phyloP scores from a whole-genome alignment of 2,329 filamentous ascomycete species.

The Xylariaceae sp. region DNA sequence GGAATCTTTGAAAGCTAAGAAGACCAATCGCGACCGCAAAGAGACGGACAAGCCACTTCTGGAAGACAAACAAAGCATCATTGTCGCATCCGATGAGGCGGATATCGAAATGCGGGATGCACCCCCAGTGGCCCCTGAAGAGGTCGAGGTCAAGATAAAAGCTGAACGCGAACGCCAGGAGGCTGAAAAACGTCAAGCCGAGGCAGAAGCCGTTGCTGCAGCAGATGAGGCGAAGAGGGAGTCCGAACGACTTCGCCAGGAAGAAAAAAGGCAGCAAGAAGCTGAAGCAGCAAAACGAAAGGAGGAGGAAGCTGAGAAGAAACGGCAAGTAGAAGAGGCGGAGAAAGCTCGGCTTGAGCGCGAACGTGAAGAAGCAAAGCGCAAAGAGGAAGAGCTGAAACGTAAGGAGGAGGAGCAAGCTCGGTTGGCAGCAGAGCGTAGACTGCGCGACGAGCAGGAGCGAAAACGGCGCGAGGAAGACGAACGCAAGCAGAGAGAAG shows the following conservation, averaged over 20 bases:
- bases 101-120: constrained; percentile 55
- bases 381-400: constrained; percentile 28
- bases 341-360: constrained; percentile 5
- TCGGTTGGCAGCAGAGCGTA: constrained; percentile 29
- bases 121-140: constrained; percentile 22
- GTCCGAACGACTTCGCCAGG: constrained; percentile 22
- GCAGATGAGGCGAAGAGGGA: constrained; percentile 25
- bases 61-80: constrained; percentile 46
- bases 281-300: constrained; percentile 31
- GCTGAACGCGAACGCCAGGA: constrained; percentile 33
- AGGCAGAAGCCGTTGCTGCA: constrained; percentile 19
- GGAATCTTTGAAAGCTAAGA: constrained; percentile 32
- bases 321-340: constrained; percentile 32
- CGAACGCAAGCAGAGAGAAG: constrained; percentile 27
- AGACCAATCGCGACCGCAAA: constrained; percentile 35
- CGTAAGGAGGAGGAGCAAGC: constrained; percentile 21
- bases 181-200: constrained; percentile 31
- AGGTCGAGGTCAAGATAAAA: constrained; percentile 26
- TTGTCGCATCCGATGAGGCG: constrained; percentile 53
- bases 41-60: constrained; percentile 37
- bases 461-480: constrained; percentile 14
- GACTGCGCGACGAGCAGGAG: constrained; percentile 34
- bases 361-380: constrained; percentile 9
- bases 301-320: constrained; percentile 34
- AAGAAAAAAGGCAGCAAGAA: constrained; percentile 21